Conservation (phyloP, 768 basidiomycete species). For the Lentinula edodes region DNA sequence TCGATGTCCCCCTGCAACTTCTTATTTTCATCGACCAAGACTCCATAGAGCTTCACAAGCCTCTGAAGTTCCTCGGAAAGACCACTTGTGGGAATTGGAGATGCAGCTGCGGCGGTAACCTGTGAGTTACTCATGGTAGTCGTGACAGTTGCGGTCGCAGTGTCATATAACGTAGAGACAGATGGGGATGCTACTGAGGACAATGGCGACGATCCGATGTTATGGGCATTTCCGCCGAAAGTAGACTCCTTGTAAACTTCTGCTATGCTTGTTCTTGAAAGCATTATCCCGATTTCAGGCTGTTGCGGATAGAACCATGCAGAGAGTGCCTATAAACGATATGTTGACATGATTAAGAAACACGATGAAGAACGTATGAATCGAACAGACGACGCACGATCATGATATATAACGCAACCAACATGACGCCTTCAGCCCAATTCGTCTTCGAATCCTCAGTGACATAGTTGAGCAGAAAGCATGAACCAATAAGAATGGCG, state of each 20-base stretch:
- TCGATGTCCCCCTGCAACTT: neutral
- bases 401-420: constrained; percentile 33
- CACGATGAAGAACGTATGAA: neutral
- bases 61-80: constrained; percentile 3
- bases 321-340: constrained; percentile 15
- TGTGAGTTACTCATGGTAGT: neutral
- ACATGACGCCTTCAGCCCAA: constrained; percentile 34
- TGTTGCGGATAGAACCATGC: constrained; percentile 34
- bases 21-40: neutral
- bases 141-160: neutral
- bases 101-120: neutral
- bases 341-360: neutral
- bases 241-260: neutral
- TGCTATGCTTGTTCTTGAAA: constrained; percentile 7
- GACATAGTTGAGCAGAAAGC: constrained; percentile 47
- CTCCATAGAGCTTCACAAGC: neutral
- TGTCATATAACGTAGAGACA: neutral
- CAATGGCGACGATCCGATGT: neutral
- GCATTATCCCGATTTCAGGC: constrained; percentile 22
- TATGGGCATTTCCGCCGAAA: neutral
- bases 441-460: constrained; percentile 46
- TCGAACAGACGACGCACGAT: constrained; percentile 26
- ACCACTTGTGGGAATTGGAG: neutral
- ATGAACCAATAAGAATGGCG: constrained; percentile 34
- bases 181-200: neutral